phyloP scores from a whole-genome alignment of 139 green algal genomes.

The Deuterostichococcus epilithicus region DNA sequence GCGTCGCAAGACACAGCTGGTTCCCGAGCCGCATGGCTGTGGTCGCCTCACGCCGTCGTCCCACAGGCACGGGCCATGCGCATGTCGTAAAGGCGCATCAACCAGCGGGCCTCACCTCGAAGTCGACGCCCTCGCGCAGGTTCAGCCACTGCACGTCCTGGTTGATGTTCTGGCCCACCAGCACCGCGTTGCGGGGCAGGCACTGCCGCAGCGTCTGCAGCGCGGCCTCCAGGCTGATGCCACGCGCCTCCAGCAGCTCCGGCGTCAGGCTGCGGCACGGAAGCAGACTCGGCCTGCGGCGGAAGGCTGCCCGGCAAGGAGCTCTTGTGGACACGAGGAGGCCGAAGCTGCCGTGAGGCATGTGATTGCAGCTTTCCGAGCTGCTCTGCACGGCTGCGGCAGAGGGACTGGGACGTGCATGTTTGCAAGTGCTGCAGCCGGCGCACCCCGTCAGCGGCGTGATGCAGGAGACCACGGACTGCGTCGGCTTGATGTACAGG shows the following conservation, averaged over 20 bases:
- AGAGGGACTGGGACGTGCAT: too few relatives aligned
- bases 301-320: too few relatives aligned
- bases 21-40: too few relatives aligned
- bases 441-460: slow-evolving; percentile 71
- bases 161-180: slow-evolving; percentile 86
- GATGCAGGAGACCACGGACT: slow-evolving; percentile 76
- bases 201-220: slow-evolving; percentile 39
- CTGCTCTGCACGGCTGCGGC: too few relatives aligned
- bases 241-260: slow-evolving; percentile 56
- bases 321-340: too few relatives aligned
- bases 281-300: too few relatives aligned
- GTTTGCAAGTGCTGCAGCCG: too few relatives aligned
- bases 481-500: slow-evolving; percentile 66
- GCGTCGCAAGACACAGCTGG: background rate
- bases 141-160: slow-evolving; percentile 86
- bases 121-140: slow-evolving; percentile 78
- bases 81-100: too few relatives aligned
- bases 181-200: slow-evolving; percentile 56
- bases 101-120: slow-evolving; percentile 27
- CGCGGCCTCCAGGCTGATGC: slow-evolving; percentile 64
- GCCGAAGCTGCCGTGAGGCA: too few relatives aligned
- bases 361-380: too few relatives aligned
- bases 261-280: slow-evolving; percentile 38
- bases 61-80: too few relatives aligned
- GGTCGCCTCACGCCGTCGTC: too few relatives aligned